phyloP scores from a whole-genome alignment of 192 early-diverging fungal species.

The Rhizophagus prolifer region DNA sequence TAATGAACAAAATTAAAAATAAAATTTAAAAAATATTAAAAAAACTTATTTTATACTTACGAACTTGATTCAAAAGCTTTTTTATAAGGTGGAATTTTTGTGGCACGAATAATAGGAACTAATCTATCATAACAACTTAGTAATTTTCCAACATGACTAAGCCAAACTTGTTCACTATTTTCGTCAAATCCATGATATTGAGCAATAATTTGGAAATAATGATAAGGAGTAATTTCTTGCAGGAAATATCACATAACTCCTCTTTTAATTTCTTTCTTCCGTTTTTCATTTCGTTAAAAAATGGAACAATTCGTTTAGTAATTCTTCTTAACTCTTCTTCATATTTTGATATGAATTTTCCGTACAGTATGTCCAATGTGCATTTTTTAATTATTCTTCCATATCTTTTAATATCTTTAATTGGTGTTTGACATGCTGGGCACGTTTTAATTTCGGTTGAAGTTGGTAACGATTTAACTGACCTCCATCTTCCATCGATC shows the following conservation, averaged over 20 bases:
- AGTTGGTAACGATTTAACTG: background rate
- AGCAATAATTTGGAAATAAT: no score
- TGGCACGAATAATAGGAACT: no score
- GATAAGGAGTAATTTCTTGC: no score
- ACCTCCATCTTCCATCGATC: background rate
- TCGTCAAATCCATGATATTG: no score
- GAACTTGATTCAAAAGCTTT: no score
- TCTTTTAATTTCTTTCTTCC: background rate
- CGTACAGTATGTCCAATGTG: slow-evolving; percentile 8
- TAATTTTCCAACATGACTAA: no score
- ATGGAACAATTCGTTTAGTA: background rate
- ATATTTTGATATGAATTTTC: slow-evolving; percentile 15
- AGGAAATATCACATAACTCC: background rate
- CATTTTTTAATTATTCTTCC: slow-evolving; percentile 23
- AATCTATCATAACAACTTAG: no score
- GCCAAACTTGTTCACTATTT: no score
- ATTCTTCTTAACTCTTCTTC: background rate
- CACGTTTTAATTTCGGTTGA: background rate
- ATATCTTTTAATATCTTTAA: slow-evolving; percentile 20
- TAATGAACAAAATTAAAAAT: no score
- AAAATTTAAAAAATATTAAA: no score
- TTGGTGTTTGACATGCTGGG: background rate
- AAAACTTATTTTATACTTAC: no score
- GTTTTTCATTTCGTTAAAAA: background rate
- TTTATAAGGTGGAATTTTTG: no score